These are phyloP conservation scores for Triticum timopheevii DNA, from an alignment of 176 grass and related monocot genomes.

Conservation along the genomic window DNA sequence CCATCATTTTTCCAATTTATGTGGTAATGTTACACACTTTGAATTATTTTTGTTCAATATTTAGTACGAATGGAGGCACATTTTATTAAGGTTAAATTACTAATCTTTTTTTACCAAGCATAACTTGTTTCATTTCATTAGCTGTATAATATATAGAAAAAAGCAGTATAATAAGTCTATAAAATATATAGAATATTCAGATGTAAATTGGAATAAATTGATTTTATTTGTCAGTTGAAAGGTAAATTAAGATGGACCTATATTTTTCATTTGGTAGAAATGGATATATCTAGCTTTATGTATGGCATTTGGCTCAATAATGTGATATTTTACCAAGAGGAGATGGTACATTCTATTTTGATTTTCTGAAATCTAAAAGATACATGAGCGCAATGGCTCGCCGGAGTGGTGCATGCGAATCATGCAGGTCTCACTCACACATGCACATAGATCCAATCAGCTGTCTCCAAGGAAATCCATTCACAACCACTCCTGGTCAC, in stretches of 20 bases:
- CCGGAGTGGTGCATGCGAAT: neutral
- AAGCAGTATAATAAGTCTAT: too few species aligned
- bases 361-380: too few species aligned
- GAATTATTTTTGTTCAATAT: neutral
- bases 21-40: neutral
- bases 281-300: too few species aligned
- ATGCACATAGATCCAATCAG: neutral
- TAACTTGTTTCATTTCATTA: too few species aligned
- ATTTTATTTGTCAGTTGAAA: neutral
- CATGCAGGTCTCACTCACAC: neutral
- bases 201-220: too few species aligned
- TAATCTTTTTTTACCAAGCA: too few species aligned
- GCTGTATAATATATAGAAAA: too few species aligned
- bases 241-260: neutral
- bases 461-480: neutral
- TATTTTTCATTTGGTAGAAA: too few species aligned
- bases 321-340: too few species aligned
- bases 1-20: neutral
- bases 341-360: too few species aligned
- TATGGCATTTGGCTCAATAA: too few species aligned
- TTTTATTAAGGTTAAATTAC: neutral
- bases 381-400: too few species aligned
- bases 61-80: neutral
- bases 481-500: neutral
- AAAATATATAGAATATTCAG: neutral